Percentiles rank a stretch among this genome's conserved stretches.
These are phyloP conservation scores for Myriosclerotinia curreyana DNA, from an alignment of 2,329 filamentous ascomycete species.

Conservation along the genomic window DNA sequence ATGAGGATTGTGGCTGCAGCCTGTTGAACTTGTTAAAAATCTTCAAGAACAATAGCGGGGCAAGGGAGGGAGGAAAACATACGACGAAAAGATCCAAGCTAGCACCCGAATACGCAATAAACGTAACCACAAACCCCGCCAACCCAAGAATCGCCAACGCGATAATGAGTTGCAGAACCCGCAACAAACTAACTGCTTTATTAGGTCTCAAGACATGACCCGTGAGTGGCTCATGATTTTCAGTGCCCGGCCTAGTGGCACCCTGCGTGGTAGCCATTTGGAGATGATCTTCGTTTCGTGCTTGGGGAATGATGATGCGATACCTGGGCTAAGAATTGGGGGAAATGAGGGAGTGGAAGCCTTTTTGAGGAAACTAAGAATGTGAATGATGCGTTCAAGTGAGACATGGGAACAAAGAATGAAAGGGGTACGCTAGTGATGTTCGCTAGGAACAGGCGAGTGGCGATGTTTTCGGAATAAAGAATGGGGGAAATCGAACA, in stretches of 20 bases:
- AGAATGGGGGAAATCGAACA: neutral
- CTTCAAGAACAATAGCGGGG: neutral
- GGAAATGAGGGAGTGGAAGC: neutral
- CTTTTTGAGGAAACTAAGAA: slow-evolving; percentile 4
- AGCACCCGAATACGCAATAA: slow-evolving; percentile 14
- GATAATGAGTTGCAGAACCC: slow-evolving; percentile 7
- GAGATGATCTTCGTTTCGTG: neutral
- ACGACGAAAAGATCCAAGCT: slow-evolving; percentile 16
- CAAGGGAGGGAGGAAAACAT: neutral
- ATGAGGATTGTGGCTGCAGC: slow-evolving; percentile 17
- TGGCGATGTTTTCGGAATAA: slow-evolving; percentile 12
- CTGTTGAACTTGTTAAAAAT: neutral
- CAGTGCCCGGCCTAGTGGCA: neutral
- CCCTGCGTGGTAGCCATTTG: neutral
- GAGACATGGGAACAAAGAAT: slow-evolving; percentile 15
- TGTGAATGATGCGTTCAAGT: neutral
- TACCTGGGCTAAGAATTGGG: neutral
- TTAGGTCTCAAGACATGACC: slow-evolving; percentile 4
- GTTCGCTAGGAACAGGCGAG: slow-evolving; percentile 12
- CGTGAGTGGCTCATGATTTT: neutral
- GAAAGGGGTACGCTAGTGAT: neutral
- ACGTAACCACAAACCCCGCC: slow-evolving; percentile 17
- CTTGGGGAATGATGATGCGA: neutral
- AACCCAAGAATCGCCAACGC: slow-evolving; percentile 14
- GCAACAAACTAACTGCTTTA: neutral